phyloP scores from a whole-genome alignment of 2,329 filamentous ascomycete genomes.

The Clonostachys solani region DNA sequence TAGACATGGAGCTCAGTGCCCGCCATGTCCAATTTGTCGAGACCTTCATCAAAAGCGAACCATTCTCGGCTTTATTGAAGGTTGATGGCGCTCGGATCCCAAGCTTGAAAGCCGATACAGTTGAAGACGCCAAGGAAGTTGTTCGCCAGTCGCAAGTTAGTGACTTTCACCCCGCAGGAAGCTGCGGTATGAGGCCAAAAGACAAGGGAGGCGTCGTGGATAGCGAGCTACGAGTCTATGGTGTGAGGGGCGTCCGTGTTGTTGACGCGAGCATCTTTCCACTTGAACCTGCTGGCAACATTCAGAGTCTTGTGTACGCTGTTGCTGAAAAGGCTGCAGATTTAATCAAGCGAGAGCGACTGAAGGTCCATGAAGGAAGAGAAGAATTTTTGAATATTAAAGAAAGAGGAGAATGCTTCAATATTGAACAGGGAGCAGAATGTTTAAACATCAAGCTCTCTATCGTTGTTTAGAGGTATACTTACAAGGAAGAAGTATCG shows the following conservation, averaged over 20 bases:
- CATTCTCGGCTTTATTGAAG: slow-evolving; percentile 35
- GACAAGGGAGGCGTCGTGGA: slow-evolving; percentile 27
- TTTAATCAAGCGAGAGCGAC: neutral
- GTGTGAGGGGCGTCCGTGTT: slow-evolving; percentile 21
- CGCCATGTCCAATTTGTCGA: slow-evolving; percentile 36
- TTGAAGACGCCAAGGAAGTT: slow-evolving; percentile 11
- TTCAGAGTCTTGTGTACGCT: slow-evolving; percentile 7
- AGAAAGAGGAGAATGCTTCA: no score
- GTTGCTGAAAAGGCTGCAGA: slow-evolving; percentile 6
- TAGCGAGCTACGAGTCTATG: slow-evolving; percentile 22
- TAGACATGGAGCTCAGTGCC: slow-evolving; percentile 49
- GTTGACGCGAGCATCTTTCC: slow-evolving; percentile 13
- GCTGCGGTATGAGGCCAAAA: slow-evolving; percentile 35
- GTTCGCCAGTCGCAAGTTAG: slow-evolving; percentile 27
- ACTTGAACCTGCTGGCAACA: slow-evolving; percentile 6
- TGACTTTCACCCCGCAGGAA: slow-evolving; percentile 28
- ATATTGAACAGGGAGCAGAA: no score
- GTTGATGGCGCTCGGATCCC: slow-evolving; percentile 39
- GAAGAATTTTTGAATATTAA: no score
- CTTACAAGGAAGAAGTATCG: no score
- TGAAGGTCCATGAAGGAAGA: no score
- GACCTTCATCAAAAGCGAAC: slow-evolving; percentile 21
- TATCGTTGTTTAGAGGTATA: no score
- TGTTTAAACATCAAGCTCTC: no score
- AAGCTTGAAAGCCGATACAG: slow-evolving; percentile 38